A percentile compares a stretch with the other conserved stretches of the same genome.
Evolutionary conservation across 2,329 filamentous ascomycete species (phyloP).

Genomic region (Fusarium sp.): DNA sequence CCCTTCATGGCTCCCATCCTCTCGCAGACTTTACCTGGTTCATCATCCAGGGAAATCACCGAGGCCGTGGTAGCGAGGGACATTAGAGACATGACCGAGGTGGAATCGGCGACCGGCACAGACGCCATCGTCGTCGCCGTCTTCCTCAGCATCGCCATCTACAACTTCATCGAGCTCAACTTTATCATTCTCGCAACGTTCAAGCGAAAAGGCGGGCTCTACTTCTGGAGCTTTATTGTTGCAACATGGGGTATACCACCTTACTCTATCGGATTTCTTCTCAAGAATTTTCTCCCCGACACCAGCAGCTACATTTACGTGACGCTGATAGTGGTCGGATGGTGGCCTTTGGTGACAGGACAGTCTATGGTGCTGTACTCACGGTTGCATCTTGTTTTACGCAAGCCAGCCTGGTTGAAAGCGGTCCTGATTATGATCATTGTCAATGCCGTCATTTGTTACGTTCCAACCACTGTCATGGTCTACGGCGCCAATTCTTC

Average conservation of each 20-base stretch:
- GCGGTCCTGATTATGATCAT: conserved; percentile 68
- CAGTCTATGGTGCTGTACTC: conserved; percentile 72
- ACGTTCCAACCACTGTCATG: conserved; percentile 65
- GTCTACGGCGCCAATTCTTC: conserved; percentile 61
- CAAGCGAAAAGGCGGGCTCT: conserved; percentile 45
- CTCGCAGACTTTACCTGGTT: not conserved
- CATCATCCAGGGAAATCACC: not conserved
- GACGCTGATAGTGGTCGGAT: conserved; percentile 45
- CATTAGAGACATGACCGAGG: not conserved
- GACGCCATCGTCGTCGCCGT: conserved; percentile 33
- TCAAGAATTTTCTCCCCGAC: conserved; percentile 48
- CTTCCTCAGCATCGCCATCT: conserved; percentile 42
- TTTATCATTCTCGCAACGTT: conserved; percentile 47
- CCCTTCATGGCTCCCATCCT: not conserved
- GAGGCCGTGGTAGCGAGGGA: not conserved
- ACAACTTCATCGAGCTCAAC: conserved; percentile 49
- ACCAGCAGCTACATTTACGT: conserved; percentile 28
- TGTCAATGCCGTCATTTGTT: conserved; percentile 56
- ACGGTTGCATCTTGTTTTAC: conserved; percentile 68
- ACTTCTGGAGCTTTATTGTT: conserved; percentile 51
- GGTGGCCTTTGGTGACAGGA: conserved; percentile 66
- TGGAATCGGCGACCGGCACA: conserved; percentile 3
- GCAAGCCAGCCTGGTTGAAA: conserved; percentile 58
- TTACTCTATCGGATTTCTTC: conserved; percentile 56
- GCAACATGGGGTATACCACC: conserved; percentile 46